A percentile compares a stretch with the other conserved stretches of the same genome.
Evolutionary conservation across 2,329 filamentous ascomycete genomes (phyloP).

Genomic region (Ceratocystiopsis minuta): DNA sequence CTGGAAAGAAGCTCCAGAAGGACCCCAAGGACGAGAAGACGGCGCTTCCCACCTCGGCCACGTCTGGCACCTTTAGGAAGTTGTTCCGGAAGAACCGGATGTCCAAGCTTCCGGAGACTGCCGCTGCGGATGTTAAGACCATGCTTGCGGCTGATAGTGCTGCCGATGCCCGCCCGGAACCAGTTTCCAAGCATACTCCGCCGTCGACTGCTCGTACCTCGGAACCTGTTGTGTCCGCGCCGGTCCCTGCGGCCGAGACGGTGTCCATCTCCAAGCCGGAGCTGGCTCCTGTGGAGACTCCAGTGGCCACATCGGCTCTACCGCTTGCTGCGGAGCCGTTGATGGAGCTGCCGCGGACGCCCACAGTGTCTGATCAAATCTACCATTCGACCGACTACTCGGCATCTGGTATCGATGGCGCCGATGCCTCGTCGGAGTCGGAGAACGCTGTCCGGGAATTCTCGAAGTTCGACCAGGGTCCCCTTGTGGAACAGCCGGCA

Average conservation of each 20-base stretch:
- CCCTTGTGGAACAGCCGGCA: constrained; percentile 69
- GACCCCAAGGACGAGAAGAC: constrained; percentile 19
- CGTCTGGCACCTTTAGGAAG: too few species aligned
- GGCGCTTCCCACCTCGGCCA: background rate
- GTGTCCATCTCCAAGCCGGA: background rate
- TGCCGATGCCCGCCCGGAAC: background rate
- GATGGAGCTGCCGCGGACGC: constrained; percentile 6
- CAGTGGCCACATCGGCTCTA: constrained; percentile 11
- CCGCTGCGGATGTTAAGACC: constrained; percentile 30
- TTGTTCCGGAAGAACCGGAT: constrained; percentile 34
- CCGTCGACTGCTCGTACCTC: too few species aligned
- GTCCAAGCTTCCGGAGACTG: constrained; percentile 38
- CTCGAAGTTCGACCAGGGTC: constrained; percentile 69
- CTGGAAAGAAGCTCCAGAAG: constrained; percentile 37
- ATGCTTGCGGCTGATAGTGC: constrained; percentile 25
- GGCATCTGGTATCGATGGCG: constrained; percentile 41
- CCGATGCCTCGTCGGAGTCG: constrained; percentile 23
- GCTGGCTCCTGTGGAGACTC: background rate
- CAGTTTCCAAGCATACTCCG: background rate
- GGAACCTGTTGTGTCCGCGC: too few species aligned
- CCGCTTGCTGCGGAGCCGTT: constrained; percentile 10
- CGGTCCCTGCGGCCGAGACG: too few species aligned
- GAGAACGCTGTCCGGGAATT: constrained; percentile 28
- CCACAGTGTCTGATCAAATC: constrained; percentile 16
- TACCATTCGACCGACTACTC: constrained; percentile 28